phyloP scores from a whole-genome alignment of 371 early-diverging fungal species.

The Mucor piriformis region DNA sequence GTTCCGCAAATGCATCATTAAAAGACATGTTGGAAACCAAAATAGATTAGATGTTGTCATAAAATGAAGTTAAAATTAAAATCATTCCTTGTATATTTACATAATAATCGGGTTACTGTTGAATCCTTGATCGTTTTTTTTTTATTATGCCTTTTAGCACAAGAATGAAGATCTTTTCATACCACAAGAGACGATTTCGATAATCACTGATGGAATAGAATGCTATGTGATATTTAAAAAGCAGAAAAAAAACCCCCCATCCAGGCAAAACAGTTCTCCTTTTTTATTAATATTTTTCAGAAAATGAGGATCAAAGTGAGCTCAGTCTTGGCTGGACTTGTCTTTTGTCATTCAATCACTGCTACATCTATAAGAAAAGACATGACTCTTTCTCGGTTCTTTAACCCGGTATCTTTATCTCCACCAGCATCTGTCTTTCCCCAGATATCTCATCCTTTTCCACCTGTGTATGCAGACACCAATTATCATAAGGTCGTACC shows the following conservation, averaged over 20 bases:
- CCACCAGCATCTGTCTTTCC: slow-evolving; percentile 22
- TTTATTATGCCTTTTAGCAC: neutral
- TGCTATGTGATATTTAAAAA: neutral
- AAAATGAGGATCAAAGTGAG: slow-evolving; percentile 7
- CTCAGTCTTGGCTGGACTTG: neutral
- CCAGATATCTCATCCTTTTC: slow-evolving; percentile 36
- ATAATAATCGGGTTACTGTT: neutral
- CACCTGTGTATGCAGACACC: slow-evolving; percentile 36
- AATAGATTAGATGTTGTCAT: neutral
- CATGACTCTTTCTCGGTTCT: neutral
- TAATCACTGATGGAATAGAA: neutral
- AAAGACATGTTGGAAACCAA: slow-evolving; percentile 56
- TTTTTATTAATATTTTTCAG: neutral
- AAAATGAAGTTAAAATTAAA: slow-evolving; percentile 20
- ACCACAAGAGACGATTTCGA: neutral
- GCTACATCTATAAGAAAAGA: neutral
- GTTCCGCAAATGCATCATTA: slow-evolving; percentile 71
- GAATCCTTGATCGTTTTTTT: neutral
- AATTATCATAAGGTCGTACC: slow-evolving; percentile 32
- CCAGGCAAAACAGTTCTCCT: neutral
- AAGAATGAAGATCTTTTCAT: neutral
- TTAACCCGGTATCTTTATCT: neutral
- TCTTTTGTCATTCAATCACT: neutral
- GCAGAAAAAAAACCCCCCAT: neutral
- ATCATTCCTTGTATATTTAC: slow-evolving; percentile 9